Conservation (phyloP, 129 eudicot genomes). For the Helianthus annuus region HanXRQr2.0-SUNRISE NC_035441.2:41581727-41582226, state of each 20-base stretch:
- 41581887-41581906: conserved; percentile 11
- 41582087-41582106: conserved; percentile 21
- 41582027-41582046: conserved; percentile 23
- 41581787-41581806: conserved; percentile 38
- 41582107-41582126: conserved; percentile 34
- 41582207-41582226: conserved; percentile 37
- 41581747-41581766: conserved; percentile 35
- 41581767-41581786: conserved; percentile 28
- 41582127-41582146: conserved; percentile 26
- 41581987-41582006: conserved; percentile 9
- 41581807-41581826: conserved; percentile 34
- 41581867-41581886: not conserved
- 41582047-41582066: conserved; percentile 25
- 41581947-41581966: conserved; percentile 30
- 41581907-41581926: not conserved
- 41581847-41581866: conserved; percentile 24
- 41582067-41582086: conserved; percentile 29
- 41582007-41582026: not conserved
- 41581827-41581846: conserved; percentile 27
- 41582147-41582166: conserved; percentile 40
- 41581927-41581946: not conserved
- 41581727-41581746: conserved; percentile 33
- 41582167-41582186: conserved; percentile 26
- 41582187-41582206: conserved; percentile 4
- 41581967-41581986: not conserved